Evolutionary conservation across 73 alveolate species (phyloP).

Genomic region (Durusdinium trenchii): DNA sequence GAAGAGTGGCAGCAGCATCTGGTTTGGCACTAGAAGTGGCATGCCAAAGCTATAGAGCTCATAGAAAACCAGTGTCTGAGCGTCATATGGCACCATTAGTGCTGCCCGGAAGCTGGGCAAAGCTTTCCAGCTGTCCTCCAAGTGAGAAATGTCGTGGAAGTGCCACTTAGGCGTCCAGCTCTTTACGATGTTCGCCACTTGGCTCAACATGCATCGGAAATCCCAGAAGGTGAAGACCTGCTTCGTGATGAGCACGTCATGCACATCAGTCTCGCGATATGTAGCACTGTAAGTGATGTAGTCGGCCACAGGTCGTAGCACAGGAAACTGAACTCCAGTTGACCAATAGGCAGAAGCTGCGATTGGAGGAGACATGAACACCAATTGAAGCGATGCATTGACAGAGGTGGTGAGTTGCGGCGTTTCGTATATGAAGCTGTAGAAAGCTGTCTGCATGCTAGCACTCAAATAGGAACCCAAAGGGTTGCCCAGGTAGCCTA

Average conservation of each 20-base stretch:
- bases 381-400: background rate
- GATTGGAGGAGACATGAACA: conserved; percentile 66
- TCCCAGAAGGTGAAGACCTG: conserved; percentile 71
- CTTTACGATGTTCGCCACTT: background rate
- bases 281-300: background rate
- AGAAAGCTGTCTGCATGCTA: background rate
- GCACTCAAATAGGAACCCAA: conserved; percentile 38
- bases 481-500: conserved; percentile 56
- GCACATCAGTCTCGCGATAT: background rate
- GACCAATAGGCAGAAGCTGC: conserved; percentile 56
- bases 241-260: conserved; percentile 48
- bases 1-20: conserved; percentile 50
- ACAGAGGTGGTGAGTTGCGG: background rate
- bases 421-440: background rate
- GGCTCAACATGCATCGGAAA: conserved; percentile 42
- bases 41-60: conserved; percentile 40
- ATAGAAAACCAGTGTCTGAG: conserved; percentile 55
- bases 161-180: background rate
- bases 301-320: conserved; percentile 21
- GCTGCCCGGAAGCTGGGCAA: conserved; percentile 43
- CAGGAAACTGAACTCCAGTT: conserved; percentile 11
- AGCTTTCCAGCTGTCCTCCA: conserved; percentile 49
- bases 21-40: conserved; percentile 36
- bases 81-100: conserved; percentile 43
- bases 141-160: conserved; percentile 19